These are phyloP conservation scores for Tulasnella sp. DNA, from an alignment of 768 basidiomycete genomes.

Conservation along the genomic window DNA sequence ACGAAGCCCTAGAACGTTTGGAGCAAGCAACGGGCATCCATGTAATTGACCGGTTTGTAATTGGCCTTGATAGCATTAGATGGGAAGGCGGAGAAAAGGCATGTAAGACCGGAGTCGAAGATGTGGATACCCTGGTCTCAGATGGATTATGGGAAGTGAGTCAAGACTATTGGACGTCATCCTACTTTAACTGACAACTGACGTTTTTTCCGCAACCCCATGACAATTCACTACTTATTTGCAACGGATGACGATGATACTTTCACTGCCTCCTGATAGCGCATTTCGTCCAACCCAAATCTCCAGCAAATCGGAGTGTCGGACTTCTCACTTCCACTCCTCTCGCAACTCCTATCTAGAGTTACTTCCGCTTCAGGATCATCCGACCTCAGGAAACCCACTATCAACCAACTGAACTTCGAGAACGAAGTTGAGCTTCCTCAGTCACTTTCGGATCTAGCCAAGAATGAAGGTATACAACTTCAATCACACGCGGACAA, in stretches of 20 bases:
- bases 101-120: slow-evolving; percentile 6
- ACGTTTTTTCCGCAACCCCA: no score
- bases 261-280: slow-evolving; percentile 6
- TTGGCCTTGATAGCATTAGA: slow-evolving; percentile 12
- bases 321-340: slow-evolving; percentile 14
- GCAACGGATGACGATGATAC: not conserved
- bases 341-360: not conserved
- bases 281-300: slow-evolving; percentile 8
- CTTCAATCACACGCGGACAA: slow-evolving; percentile 14
- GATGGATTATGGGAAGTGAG: slow-evolving; percentile 14
- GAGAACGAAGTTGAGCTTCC: slow-evolving; percentile 16
- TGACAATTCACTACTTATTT: not conserved
- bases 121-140: slow-evolving; percentile 8
- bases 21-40: slow-evolving; percentile 16
- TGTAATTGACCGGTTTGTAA: slow-evolving; percentile 12
- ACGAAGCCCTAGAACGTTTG: slow-evolving; percentile 13
- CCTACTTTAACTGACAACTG: no score
- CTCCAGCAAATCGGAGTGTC: slow-evolving; percentile 15
- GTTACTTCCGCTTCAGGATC: not conserved
- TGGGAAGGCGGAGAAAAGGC: slow-evolving; percentile 15
- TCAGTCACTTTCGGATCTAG: not conserved
- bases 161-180: no score
- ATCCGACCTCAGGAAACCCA: not conserved
- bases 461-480: slow-evolving; percentile 13
- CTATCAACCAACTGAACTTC: slow-evolving; percentile 16